These are phyloP conservation scores for Fraxinus greggii DNA, from an alignment of 305 asterid genomes.

Conservation along the genomic window DNA sequence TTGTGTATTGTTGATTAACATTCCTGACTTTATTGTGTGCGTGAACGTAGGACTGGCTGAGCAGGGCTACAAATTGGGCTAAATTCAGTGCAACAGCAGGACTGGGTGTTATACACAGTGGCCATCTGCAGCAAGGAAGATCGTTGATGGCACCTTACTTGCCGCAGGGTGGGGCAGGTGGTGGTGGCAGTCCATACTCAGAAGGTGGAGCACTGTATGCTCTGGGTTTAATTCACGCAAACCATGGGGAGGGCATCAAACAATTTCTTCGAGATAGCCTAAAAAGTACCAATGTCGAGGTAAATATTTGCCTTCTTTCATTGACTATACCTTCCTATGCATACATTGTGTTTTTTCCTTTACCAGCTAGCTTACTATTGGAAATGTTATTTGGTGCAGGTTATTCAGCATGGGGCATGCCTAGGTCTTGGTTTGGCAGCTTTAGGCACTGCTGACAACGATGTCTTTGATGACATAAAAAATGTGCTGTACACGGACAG, in stretches of 20 bases:
- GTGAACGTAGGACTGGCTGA: slow-evolving; percentile 83
- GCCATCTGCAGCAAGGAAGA: slow-evolving; percentile 97
- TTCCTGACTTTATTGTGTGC: slow-evolving; percentile 7
- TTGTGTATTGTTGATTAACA: neutral
- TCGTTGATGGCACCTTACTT: slow-evolving; percentile 98
- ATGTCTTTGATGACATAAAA: slow-evolving; percentile 84
- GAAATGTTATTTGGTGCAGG: slow-evolving; percentile 46
- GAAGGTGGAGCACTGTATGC: slow-evolving; percentile 67
- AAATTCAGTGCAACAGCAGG: slow-evolving; percentile 99
- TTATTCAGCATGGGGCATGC: slow-evolving; percentile 99
- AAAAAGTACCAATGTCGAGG: slow-evolving; percentile 84
- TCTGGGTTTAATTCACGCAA: slow-evolving; percentile 76
- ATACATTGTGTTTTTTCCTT: neutral
- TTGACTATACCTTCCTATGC: neutral
- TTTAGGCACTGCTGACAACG: slow-evolving; percentile 93
- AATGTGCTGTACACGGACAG: slow-evolving; percentile 89
- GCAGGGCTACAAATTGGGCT: slow-evolving; percentile 99
- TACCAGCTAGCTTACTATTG: slow-evolving; percentile 9
- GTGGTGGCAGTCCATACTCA: slow-evolving; percentile 92
- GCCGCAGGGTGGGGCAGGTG: slow-evolving; percentile 85
- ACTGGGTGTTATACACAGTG: slow-evolving; percentile 93
- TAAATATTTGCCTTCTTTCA: slow-evolving; percentile 19
- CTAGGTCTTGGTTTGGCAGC: slow-evolving; percentile 99
- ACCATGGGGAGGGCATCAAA: slow-evolving; percentile 98
- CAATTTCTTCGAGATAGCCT: slow-evolving; percentile 94